phyloP scores from a whole-genome alignment of 2,329 filamentous ascomycete genomes.

The Bipolaris cookei region DNA sequence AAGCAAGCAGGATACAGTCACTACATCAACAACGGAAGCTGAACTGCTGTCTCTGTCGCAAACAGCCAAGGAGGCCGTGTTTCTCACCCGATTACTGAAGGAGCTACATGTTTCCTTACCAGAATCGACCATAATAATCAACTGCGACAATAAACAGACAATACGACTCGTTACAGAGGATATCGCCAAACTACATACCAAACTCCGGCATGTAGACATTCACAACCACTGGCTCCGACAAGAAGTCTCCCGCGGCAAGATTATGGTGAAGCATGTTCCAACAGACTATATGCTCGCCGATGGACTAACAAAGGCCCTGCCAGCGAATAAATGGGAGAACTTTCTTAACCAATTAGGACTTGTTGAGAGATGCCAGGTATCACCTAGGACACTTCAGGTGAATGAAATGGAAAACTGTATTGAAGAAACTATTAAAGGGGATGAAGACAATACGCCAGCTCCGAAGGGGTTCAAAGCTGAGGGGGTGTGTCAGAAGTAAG shows the following conservation, averaged over 20 bases:
- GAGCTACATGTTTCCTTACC: constrained; percentile 5
- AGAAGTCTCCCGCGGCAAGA: constrained; percentile 1
- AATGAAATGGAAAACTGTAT: not conserved
- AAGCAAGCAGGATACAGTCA: constrained; percentile 16
- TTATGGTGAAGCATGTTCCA: not conserved
- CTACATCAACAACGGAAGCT: constrained; percentile 14
- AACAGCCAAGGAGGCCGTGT: constrained; percentile 14
- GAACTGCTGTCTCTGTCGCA: constrained; percentile 11
- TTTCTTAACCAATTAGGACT: not conserved
- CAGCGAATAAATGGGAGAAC: not conserved
- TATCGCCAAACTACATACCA: constrained; percentile 5
- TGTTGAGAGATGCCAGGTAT: not conserved
- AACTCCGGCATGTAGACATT: constrained; percentile 16
- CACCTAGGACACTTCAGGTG: not conserved
- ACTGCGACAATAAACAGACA: constrained; percentile 14
- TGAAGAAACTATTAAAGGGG: too few relatives aligned
- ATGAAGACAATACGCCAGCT: too few relatives aligned
- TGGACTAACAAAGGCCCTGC: not conserved
- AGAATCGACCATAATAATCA: constrained; percentile 4
- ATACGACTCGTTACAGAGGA: constrained; percentile 8
- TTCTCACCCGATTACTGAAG: constrained; percentile 2
- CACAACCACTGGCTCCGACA: constrained; percentile 13
- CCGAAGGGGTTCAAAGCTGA: too few relatives aligned
- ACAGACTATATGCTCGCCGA: not conserved
- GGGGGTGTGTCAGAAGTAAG: too few relatives aligned